A percentile compares a stretch with the other conserved stretches of the same genome.
Evolutionary conservation across 441 rosid genomes (phyloP).

Genomic region (Brassica balearica): DNA sequence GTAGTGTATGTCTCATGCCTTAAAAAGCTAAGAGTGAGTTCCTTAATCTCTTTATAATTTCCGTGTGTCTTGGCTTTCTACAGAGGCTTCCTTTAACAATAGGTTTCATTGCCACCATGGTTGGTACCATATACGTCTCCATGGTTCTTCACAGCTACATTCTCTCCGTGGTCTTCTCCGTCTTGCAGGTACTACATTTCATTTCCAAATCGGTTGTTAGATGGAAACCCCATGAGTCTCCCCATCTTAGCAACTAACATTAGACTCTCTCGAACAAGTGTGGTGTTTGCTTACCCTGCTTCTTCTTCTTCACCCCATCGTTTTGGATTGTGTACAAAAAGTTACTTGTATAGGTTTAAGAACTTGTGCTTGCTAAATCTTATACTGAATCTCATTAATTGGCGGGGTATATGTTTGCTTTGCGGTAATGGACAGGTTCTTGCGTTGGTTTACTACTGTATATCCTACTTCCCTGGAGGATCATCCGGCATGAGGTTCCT

Average conservation of each 20-base stretch:
- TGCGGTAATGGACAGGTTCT: slow-evolving; percentile 53
- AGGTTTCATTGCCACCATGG: slow-evolving; percentile 73
- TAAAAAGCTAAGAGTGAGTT: background rate
- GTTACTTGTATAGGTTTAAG: background rate
- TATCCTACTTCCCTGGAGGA: slow-evolving; percentile 84
- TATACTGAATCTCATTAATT: background rate
- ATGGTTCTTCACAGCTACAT: slow-evolving; percentile 83
- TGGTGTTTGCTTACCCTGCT: slow-evolving; percentile 4
- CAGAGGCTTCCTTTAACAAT: slow-evolving; percentile 80
- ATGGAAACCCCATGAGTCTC: background rate
- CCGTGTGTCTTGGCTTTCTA: slow-evolving; percentile 27
- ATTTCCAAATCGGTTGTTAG: background rate
- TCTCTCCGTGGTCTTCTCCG: slow-evolving; percentile 76
- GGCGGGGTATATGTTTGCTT: background rate
- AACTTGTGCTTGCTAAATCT: slow-evolving; percentile 15
- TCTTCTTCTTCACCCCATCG: background rate
- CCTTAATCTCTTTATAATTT: slow-evolving; percentile 6
- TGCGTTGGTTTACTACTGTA: slow-evolving; percentile 67
- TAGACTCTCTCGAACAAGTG: background rate
- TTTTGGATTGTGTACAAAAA: background rate
- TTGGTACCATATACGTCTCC: slow-evolving; percentile 74
- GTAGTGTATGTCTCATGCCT: background rate
- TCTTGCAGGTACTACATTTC: slow-evolving; percentile 57
- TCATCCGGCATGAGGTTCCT: slow-evolving; percentile 77
- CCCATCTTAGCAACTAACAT: background rate